phyloP scores from a whole-genome alignment of 495 filamentous ascomycete species.

The Daldinia decipiens region DNA sequence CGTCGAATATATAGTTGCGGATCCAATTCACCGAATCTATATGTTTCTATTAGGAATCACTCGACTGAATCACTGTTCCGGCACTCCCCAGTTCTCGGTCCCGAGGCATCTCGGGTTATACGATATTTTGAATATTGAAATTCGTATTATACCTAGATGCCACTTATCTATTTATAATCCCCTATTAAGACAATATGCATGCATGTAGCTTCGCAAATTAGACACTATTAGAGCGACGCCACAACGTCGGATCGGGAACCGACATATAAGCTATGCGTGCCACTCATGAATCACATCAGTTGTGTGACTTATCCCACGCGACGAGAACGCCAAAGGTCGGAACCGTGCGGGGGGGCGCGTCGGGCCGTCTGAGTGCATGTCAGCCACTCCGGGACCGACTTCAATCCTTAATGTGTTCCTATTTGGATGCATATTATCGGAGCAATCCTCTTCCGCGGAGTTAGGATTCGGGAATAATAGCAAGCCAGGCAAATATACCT shows the following conservation, averaged over 20 bases:
- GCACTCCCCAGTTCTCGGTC: neutral
- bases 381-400: slow-evolving; percentile 53
- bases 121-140: slow-evolving; percentile 7
- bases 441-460: slow-evolving; percentile 51
- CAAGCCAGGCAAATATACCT: neutral
- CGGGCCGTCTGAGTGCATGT: slow-evolving; percentile 33
- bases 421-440: slow-evolving; percentile 53
- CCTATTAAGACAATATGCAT: neutral
- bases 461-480: slow-evolving; percentile 18
- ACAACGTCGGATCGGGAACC: slow-evolving; percentile 9
- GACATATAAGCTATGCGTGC: slow-evolving; percentile 1
- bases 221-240: neutral
- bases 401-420: slow-evolving; percentile 49
- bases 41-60: neutral
- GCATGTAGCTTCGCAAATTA: slow-evolving; percentile 9
- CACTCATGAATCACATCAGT: slow-evolving; percentile 12
- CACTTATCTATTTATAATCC: slow-evolving; percentile 19
- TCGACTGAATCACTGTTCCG: neutral
- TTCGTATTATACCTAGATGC: neutral
- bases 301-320: slow-evolving; percentile 25
- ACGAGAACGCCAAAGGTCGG: slow-evolving; percentile 11
- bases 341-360: slow-evolving; percentile 4
- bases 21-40: neutral
- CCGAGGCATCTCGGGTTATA: slow-evolving; percentile 21
- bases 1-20: neutral